phyloP scores from a whole-genome alignment of 1,139 yeast genomes.

The Kluyveromyces sp. region DNA sequence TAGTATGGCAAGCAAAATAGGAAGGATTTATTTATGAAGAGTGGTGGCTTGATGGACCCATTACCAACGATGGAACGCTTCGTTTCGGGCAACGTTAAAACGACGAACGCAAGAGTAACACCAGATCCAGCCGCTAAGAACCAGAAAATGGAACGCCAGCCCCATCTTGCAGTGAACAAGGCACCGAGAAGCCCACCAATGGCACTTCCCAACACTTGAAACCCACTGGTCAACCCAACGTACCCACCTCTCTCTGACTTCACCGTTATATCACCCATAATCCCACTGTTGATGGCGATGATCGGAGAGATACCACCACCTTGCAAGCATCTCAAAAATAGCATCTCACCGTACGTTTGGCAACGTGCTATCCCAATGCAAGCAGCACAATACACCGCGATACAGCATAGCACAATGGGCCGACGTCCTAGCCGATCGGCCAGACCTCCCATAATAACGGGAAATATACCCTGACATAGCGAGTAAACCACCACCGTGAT shows the following conservation, averaged over 20 bases:
- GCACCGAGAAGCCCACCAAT: slow-evolving; percentile 75
- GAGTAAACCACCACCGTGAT: slow-evolving; percentile 65
- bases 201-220: slow-evolving; percentile 65
- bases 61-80: slow-evolving; percentile 62
- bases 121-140: slow-evolving; percentile 59
- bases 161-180: slow-evolving; percentile 46
- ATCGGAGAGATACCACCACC: slow-evolving; percentile 68
- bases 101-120: slow-evolving; percentile 31
- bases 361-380: slow-evolving; percentile 55
- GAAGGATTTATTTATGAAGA: slow-evolving; percentile 38
- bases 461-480: slow-evolving; percentile 62
- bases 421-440: slow-evolving; percentile 66
- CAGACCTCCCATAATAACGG: slow-evolving; percentile 55
- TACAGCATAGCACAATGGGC: slow-evolving; percentile 49
- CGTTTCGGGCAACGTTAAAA: slow-evolving; percentile 60
- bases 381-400: slow-evolving; percentile 46
- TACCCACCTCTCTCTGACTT: slow-evolving; percentile 56
- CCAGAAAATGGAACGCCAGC: slow-evolving; percentile 75
- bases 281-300: slow-evolving; percentile 57
- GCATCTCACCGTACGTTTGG: slow-evolving; percentile 40
- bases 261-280: slow-evolving; percentile 60
- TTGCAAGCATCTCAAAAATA: slow-evolving; percentile 56
- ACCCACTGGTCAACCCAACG: slow-evolving; percentile 55
- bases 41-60: slow-evolving; percentile 44
- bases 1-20: slow-evolving; percentile 25